Conservation (phyloP, 345 rosid species). For the Dovyalis caffra region DNA sequence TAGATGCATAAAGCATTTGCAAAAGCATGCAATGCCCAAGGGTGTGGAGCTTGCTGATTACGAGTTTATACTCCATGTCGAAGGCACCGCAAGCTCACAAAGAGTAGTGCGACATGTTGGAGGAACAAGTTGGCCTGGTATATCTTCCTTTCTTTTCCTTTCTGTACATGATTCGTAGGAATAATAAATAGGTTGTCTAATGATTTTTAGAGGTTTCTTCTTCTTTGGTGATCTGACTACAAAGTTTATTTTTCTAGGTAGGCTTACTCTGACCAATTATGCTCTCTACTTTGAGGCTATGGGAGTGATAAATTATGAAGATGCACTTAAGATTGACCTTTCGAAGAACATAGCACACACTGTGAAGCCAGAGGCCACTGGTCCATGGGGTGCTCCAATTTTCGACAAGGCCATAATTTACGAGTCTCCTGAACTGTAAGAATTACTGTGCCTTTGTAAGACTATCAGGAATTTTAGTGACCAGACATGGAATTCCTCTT, state of each 20-base stretch:
- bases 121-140: constrained; percentile 91
- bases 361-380: constrained; percentile 69
- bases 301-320: constrained; percentile 62
- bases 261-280: constrained; percentile 83
- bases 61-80: constrained; percentile 85
- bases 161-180: background rate
- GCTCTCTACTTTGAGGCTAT: constrained; percentile 94
- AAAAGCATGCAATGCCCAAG: constrained; percentile 65
- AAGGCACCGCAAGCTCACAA: constrained; percentile 79
- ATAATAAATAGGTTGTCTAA: no score
- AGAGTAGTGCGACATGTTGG: constrained; percentile 85
- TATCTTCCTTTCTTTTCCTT: background rate
- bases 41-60: constrained; percentile 74
- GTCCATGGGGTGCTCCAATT: constrained; percentile 98
- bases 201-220: background rate
- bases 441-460: background rate
- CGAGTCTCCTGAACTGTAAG: constrained; percentile 81
- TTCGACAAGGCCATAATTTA: constrained; percentile 82
- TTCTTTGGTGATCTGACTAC: background rate
- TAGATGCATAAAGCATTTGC: constrained; percentile 76
- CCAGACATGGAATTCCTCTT: background rate
- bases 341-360: constrained; percentile 44
- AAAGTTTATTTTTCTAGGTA: constrained; percentile 48
- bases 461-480: background rate
- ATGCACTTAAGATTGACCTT: constrained; percentile 83